Base-by-base conservation (phyloP, 805 yeast species). In the Jamesozyma hellenica region DNA sequence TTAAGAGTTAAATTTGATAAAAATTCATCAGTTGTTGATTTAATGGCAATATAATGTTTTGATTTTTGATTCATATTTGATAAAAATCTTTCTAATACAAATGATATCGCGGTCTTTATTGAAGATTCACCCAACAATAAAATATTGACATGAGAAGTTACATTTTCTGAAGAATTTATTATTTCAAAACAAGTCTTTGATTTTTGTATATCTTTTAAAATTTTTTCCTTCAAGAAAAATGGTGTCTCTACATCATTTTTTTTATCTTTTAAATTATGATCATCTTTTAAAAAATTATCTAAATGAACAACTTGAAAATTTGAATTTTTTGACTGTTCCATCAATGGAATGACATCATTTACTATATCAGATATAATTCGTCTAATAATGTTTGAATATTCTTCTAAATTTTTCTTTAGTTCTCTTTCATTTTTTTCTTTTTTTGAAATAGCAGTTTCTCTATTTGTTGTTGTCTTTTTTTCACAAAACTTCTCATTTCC, bases 91-190 rank as follows among this genome's bases (percentile, higher is more conserved):
- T 81, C 90, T 37, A 83, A 62, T 11, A 81, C 72, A 50, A 72
- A 74, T 3, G 81, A 67, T 5, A 79, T 66, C 2, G 82, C 66
- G 0, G 82, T 63, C 2, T 67, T 53, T 1, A 79, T 65, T 4
- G 78, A 65, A 8, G 73, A 60, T 41, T 72, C 66, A 0, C 94
- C 94, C 38, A 83, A 56, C 7, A 59, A 65, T 49, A 70, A 74
- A 4, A 79, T 51, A 45, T 76, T 74, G 44, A 1, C 52, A 51
- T 39, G 49, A 52, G 10, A 48, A 39, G 8, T 44, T 38, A 15
- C 52, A 47, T 15, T 76, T 65, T 42, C 73, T 75, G 25, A 4
- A 3, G 32, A 26, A 18, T 32, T 23, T 9, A 19, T 10, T 21
- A 44, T 32, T 12, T 36, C 35, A 30, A 72, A 66, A 49, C 86